Base-by-base conservation (phyloP, 306 rosid species). In the Malus domestica region DNA sequence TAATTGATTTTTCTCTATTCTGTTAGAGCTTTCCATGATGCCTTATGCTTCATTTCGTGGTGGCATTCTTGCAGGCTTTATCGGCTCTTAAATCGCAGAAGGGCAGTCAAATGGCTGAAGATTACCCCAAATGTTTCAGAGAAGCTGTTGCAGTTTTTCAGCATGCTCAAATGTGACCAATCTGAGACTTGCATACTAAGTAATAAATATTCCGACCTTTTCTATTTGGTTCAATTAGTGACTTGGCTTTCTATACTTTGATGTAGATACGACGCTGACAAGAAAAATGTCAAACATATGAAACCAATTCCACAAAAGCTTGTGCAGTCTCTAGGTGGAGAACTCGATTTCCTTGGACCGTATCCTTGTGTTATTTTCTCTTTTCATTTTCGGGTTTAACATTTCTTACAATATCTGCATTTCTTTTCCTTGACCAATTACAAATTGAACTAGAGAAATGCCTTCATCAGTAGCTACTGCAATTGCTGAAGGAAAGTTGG, bases 261-360 rank as follows among this genome's bases (percentile, higher is more conserved):
- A 49, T 80, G 80, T 76, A 94, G 98, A 85, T 94, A 92, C 61
- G 98, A 94, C 83, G 51, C 76, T 66, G 70, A 79, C 22, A 67
- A 77, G 66, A 92, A 89, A 84, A 88, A 75, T 71, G 96, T 94
- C 73, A 90, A 76, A 82, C 97, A 90, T 75, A 80, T 92, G 88
- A 90, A 76, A 71, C 96, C 93, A 22, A 83, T 94, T 81, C 86
- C 95, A 3, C 72, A 73, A 69, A 54, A 74, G 54, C 87, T 86
- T 81, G 85, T 86, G 4, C 83, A 85, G 74, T 87, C 87, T 74
- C 83, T 85, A 64, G 86, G 84, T 27, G 85, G 90, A 77, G 85
- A 87, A 55, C 82, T 90, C 33, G 92, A 90, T 80, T 94, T 92
- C 78, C 81, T 94, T 84, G 98, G 98, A 84, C 98, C 91, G 97